Percentiles rank a stretch among this genome's conserved stretches.
Conservation (phyloP, 2,329 filamentous ascomycete species). For the Colletotrichum acutatum region DNA sequence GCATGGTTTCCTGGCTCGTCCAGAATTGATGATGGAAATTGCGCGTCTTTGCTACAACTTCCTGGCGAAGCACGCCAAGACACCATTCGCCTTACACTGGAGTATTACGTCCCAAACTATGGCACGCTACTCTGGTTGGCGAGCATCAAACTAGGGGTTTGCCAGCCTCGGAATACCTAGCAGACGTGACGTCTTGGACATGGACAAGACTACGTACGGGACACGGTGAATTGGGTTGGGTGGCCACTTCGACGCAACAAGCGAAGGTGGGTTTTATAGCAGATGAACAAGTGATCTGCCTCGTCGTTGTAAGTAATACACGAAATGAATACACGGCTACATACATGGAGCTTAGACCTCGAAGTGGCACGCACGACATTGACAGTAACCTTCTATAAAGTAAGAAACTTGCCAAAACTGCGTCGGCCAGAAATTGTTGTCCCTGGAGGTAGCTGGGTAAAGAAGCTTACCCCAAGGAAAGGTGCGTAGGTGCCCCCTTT, state of each 20-base stretch:
- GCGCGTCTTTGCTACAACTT: constrained; percentile 11
- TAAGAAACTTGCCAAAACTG: too few relatives aligned
- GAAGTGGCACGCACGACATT: too few relatives aligned
- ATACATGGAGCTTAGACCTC: background rate
- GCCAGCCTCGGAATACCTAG: background rate
- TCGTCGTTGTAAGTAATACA: background rate
- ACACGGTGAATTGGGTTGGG: background rate
- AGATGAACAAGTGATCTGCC: background rate
- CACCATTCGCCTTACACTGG: background rate
- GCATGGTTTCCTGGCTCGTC: background rate
- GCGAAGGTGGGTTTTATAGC: background rate
- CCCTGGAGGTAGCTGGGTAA: too few relatives aligned
- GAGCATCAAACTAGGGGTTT: background rate
- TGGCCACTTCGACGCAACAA: background rate
- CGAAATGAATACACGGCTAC: background rate
- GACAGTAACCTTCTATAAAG: too few relatives aligned
- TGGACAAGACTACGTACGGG: background rate
- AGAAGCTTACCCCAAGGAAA: too few relatives aligned
- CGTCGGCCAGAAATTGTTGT: too few relatives aligned
- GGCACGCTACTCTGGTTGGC: background rate
- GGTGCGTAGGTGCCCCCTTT: too few relatives aligned
- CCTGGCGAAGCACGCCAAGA: background rate
- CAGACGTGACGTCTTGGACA: constrained; percentile 9
- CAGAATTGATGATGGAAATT: background rate
- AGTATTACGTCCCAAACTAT: background rate